phyloP scores from a whole-genome alignment of 1,284 basidiomycete genomes.

The Leccinum colubrinum region DNA sequence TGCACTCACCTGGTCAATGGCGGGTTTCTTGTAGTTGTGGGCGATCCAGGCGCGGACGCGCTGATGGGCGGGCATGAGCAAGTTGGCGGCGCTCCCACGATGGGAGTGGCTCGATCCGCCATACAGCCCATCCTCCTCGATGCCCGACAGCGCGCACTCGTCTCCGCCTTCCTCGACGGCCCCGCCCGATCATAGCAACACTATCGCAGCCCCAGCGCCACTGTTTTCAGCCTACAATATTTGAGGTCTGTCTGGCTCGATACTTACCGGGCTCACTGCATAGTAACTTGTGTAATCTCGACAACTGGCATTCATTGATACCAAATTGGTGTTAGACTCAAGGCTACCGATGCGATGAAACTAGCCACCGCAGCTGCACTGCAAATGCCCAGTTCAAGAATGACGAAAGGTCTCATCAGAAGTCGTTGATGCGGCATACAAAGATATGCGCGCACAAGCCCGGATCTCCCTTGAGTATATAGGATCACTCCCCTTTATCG shows the following conservation, averaged over 20 bases:
- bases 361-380: background rate
- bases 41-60: constrained; percentile 43
- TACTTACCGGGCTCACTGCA: background rate
- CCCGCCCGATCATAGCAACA: constrained; percentile 11
- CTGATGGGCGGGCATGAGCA: constrained; percentile 23
- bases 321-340: background rate
- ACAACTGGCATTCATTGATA: background rate
- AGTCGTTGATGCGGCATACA: no score
- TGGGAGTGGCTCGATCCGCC: background rate
- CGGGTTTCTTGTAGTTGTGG: constrained; percentile 49
- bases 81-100: background rate
- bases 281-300: background rate
- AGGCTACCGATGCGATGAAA: background rate
- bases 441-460: no score
- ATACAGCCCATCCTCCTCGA: constrained; percentile 42
- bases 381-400: no score
- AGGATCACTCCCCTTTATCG: no score
- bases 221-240: background rate
- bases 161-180: constrained; percentile 24
- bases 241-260: background rate
- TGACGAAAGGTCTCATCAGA: no score
- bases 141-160: constrained; percentile 21
- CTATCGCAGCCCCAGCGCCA: no score
- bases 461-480: no score
- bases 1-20: constrained; percentile 51